Base-by-base conservation (phyloP, 805 yeast genomes). In the Scheffersomyces lignosus region DNA sequence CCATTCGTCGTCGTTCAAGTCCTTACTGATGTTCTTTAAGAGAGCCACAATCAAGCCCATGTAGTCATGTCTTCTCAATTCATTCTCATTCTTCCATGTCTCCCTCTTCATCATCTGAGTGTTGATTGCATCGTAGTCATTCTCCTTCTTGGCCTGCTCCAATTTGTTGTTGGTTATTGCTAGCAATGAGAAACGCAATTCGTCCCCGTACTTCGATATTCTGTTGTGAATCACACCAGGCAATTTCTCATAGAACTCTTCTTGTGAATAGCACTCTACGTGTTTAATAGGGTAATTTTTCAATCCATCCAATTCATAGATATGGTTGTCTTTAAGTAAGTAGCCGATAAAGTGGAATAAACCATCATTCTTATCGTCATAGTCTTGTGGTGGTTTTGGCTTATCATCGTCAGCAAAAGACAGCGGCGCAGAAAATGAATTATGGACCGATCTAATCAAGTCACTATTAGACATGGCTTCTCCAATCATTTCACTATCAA, bases 251-350 rank as follows among this genome's bases (percentile, higher is more conserved):
- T 59, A 55, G 33, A 76, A 70, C 33, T 74, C 75, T 12, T 69
- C 69, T 5, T 64, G 63, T 12, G 54, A 47, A 2, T 46, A 45
- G 43, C 79, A 71, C 3, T 52, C 54, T 2, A 39, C 62, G 48
- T 80, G 86, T 34, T 57, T 60, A 27, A 81, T 78, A 2, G 87
- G 85, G 30, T 56, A 70, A 15, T 60, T 62, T 38, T 75, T 77
- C 34, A 81, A 62, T 1, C 87, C 87, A 51, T 81, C 87, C 33
- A 81, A 58, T 49, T 81, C 87, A 51, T 76, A 77, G 10, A 81
- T 61, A 22, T 54, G 52, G 18, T 73, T 78, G 36, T 71, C 56
- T 23, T 58, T 52, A 26, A 54, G 60, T 2, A 77, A 55, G 51
- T 75, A 81, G 1, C 84, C 81, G 28, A 81, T 64, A 45, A 79